These are phyloP conservation scores for Fusarium sacchari DNA, from an alignment of 2,329 filamentous ascomycete genomes.

Conservation along the genomic window DNA sequence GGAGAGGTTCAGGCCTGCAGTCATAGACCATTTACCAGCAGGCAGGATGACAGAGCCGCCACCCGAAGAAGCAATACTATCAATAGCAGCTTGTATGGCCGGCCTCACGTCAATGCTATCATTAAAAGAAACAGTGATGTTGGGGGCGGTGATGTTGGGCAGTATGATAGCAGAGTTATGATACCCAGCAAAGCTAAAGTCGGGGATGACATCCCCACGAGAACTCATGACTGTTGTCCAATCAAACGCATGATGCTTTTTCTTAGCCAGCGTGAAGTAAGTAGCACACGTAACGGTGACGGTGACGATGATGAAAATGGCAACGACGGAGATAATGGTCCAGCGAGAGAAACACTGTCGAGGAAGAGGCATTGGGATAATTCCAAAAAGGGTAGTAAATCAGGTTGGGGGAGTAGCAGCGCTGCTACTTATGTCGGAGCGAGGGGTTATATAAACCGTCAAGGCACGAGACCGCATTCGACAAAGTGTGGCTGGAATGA, in stretches of 20 bases:
- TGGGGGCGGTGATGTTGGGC: not conserved
- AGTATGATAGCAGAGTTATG: constrained; percentile 27
- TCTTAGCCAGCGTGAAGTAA: constrained; percentile 9
- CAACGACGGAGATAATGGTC: not conserved
- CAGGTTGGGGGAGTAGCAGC: not conserved
- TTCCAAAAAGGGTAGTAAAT: not conserved
- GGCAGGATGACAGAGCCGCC: constrained; percentile 28
- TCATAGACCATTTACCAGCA: constrained; percentile 16
- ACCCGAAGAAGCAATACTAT: constrained; percentile 2
- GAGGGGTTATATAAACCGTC: not conserved
- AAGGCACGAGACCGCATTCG: not conserved
- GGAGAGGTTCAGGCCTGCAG: constrained; percentile 8
- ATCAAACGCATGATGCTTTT: constrained; percentile 10
- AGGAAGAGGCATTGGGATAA: constrained; percentile 7
- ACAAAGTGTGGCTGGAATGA: not conserved
- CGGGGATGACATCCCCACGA: constrained; percentile 29
- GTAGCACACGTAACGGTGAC: constrained; percentile 3
- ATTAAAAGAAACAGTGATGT: not conserved
- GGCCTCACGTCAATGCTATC: constrained; percentile 7
- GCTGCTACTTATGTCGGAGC: not conserved
- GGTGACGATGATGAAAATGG: not conserved
- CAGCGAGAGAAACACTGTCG: constrained; percentile 14
- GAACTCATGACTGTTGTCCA: constrained; percentile 16
- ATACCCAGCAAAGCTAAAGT: constrained; percentile 39
- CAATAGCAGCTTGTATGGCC: constrained; percentile 27